Conservation (phyloP, 345 rosid species). For the Sonneratia caseolaris region DNA sequence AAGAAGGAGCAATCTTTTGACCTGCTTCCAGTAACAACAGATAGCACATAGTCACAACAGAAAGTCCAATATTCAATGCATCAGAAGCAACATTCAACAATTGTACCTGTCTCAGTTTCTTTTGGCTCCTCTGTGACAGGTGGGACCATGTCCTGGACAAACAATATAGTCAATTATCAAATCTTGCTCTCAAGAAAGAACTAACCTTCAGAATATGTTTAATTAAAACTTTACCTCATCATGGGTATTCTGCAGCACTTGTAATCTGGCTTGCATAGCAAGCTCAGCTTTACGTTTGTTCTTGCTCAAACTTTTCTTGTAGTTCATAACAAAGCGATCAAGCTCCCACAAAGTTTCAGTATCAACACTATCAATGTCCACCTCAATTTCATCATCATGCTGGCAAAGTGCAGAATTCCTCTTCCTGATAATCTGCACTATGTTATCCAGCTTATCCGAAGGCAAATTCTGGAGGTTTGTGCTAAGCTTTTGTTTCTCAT, state of each 20-base stretch:
- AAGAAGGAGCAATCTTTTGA: constrained; percentile 41
- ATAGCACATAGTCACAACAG: constrained; percentile 6
- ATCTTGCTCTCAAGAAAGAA: not conserved
- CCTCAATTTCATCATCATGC: constrained; percentile 92
- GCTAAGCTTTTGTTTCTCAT: constrained; percentile 97
- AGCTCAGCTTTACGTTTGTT: constrained; percentile 93
- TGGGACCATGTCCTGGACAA: constrained; percentile 41
- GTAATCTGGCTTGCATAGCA: constrained; percentile 71
- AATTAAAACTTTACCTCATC: constrained; percentile 39
- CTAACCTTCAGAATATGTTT: not conserved
- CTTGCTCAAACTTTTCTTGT: constrained; percentile 93
- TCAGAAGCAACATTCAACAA: not conserved
- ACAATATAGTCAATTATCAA: constrained; percentile 5
- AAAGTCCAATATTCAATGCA: not conserved
- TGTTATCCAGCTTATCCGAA: constrained; percentile 82
- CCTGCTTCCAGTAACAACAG: constrained; percentile 24
- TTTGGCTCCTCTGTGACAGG: constrained; percentile 36
- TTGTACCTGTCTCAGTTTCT: constrained; percentile 54
- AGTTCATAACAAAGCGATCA: constrained; percentile 92
- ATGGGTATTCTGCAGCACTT: constrained; percentile 43
- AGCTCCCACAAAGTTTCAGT: constrained; percentile 98
- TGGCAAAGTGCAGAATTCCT: constrained; percentile 73
- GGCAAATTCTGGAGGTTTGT: constrained; percentile 82
- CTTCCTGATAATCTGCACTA: constrained; percentile 87
- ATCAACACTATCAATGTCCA: constrained; percentile 94